These are phyloP conservation scores for Stachybotrys elegans DNA, from an alignment of 2,329 filamentous ascomycete species.

Conservation along the genomic window DNA sequence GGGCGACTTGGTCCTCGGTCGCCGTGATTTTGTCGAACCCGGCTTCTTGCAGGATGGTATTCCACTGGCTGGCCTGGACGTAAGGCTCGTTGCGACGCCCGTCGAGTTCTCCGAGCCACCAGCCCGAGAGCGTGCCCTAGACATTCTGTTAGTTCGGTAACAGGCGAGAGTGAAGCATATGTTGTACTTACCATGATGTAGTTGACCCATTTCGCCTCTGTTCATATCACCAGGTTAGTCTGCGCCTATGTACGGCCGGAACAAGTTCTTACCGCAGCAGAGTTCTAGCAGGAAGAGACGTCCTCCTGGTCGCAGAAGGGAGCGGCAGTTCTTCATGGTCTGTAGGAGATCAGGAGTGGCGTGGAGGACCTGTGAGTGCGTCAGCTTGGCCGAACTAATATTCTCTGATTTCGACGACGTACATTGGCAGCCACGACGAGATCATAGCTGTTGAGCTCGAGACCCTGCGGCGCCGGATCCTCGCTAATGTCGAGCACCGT, in stretches of 20 bases:
- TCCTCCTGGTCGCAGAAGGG: background rate
- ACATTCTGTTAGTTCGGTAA: background rate
- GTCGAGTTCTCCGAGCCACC: constrained; percentile 1
- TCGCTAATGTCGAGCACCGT: background rate
- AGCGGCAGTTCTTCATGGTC: background rate
- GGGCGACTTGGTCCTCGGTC: background rate
- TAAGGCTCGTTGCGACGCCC: background rate
- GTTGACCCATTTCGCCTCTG: background rate
- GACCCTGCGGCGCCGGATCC: background rate
- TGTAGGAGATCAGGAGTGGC: background rate
- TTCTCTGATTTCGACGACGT: background rate
- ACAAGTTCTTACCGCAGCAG: background rate
- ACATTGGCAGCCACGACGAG: constrained; percentile 1
- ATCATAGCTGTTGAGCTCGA: background rate
- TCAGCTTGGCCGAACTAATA: background rate
- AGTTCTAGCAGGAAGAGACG: constrained; percentile 1
- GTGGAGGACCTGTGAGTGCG: constrained; percentile 1
- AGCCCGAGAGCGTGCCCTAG: background rate
- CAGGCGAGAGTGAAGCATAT: background rate
- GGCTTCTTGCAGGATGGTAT: background rate
- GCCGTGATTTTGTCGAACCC: background rate
- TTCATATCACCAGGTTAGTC: background rate
- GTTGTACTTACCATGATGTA: background rate
- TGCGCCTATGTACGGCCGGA: background rate
- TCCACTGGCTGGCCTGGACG: background rate